phyloP scores from a whole-genome alignment of 257 asterid species.

The Przewalskia tangutica region DNA sequence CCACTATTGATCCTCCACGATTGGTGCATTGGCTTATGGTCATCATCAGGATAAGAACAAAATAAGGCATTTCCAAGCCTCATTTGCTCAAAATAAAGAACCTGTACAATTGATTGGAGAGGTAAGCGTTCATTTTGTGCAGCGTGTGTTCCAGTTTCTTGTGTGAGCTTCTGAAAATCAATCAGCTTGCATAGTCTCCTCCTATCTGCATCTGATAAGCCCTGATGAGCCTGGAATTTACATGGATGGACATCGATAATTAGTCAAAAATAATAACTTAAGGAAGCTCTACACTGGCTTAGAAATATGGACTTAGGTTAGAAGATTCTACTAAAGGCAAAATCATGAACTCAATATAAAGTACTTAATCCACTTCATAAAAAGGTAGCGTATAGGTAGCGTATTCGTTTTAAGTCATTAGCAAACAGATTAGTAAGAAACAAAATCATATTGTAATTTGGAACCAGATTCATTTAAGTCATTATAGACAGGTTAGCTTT shows the following conservation, averaged over 20 bases:
- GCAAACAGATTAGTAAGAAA: background rate
- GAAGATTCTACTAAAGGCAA: background rate
- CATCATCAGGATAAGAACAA: conserved; percentile 69
- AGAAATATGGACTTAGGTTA: background rate
- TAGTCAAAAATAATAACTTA: background rate
- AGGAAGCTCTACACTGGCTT: background rate
- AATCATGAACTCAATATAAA: background rate
- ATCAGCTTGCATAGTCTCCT: conserved; percentile 73
- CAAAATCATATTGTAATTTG: background rate
- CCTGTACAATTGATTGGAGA: conserved; percentile 87
- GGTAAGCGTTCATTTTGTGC: conserved; percentile 97
- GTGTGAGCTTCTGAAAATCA: conserved; percentile 83
- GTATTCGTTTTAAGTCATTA: background rate
- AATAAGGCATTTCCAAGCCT: conserved; percentile 64
- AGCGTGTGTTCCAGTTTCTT: conserved; percentile 92
- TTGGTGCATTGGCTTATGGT: conserved; percentile 70
- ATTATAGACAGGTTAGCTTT: background rate
- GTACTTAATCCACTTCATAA: background rate
- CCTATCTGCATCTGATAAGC: conserved; percentile 64
- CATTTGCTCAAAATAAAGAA: conserved; percentile 79
- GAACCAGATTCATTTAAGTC: background rate
- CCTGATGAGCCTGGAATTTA: conserved; percentile 62
- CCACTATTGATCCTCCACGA: conserved; percentile 89
- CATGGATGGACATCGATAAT: background rate
- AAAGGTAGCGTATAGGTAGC: background rate